Evolutionary conservation across 331 rosid species (phyloP), one percentile per base, ranked within the genome.

Genomic region (Malus hybrid): DNA sequence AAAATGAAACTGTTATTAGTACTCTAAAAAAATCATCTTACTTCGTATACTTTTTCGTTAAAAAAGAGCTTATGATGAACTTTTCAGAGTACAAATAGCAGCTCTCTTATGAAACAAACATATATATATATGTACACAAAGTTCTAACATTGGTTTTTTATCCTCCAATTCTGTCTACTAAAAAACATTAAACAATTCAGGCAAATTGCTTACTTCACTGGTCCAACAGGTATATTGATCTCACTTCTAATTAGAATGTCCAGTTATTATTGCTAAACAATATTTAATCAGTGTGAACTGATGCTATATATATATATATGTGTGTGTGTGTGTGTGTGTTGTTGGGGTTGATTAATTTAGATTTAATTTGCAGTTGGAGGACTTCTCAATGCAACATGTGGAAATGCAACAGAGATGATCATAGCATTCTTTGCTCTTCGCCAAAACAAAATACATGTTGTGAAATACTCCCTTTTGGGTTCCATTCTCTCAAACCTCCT

Each of bases 151-250:
- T 78, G 10, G 10, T n/a, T 3, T 62, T 42, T 72, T 7, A n/a
- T 28, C 2, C 22, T 57, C 0, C 34, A 13, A 57, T 53, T 55
- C 10, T 76, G 14, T 16, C 46, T 34, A 46, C 68, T 7, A 19
- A 34, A 61, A 39, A 39, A 39, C 46, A n/a, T 64, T 32, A 68
- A 64, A 72, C n/a, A 66, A 62, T 32, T 56, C 72, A 87, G 98
- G 78, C 98, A 93, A 83, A 86, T 93, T 79, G 98, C 98, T 6
- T 89, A 93, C 86, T 91, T 20, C 89, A 93, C 97, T n/a, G 96
- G 96, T 30, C 94, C 98, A 74, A 93, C 98, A 83, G 98, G 98
- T 93, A 81, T 8, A 19, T 28, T 26, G 42, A 2, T 6, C 13
- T 44, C 34, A 5, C 58, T 12, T 44, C 36, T 19, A 20, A 18